Percentiles rank a stretch among this genome's conserved stretches.
Evolutionary conservation across 164 flowering plant species (phyloP).

Genomic region (Macadamia integrifolia): DNA sequence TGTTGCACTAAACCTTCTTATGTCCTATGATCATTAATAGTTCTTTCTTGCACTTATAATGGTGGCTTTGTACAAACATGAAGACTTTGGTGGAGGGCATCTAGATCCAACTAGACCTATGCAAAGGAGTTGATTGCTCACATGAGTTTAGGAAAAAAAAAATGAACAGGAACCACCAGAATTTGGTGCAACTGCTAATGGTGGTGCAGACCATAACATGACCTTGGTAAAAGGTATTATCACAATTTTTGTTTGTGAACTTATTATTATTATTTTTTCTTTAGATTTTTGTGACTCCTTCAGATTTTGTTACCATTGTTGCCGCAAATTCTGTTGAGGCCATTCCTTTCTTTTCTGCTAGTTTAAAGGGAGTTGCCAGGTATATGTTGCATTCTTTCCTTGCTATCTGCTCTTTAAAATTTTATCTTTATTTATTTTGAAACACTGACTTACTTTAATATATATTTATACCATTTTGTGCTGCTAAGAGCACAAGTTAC

Average conservation of each 20-base stretch:
- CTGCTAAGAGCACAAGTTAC: too few relatives aligned
- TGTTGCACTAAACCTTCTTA: not conserved
- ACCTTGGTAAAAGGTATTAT: slow-evolving; percentile 84
- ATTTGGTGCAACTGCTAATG: slow-evolving; percentile 99
- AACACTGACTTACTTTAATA: too few relatives aligned
- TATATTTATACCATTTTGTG: too few relatives aligned
- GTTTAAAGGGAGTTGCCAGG: too few relatives aligned
- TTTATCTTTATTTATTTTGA: too few relatives aligned
- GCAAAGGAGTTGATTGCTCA: slow-evolving; percentile 94
- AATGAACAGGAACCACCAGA: slow-evolving; percentile 31
- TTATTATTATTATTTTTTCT: slow-evolving; percentile 14
- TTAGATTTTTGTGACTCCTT: slow-evolving; percentile 99
- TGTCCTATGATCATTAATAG: not conserved
- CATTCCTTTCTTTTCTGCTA: too few relatives aligned
- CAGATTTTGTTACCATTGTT: too few relatives aligned
- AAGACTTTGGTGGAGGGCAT: slow-evolving; percentile 99
- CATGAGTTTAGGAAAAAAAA: slow-evolving; percentile 81
- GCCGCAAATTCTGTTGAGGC: too few relatives aligned
- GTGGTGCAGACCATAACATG: slow-evolving; percentile 99
- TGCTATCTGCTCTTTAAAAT: too few relatives aligned
- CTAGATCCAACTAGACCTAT: slow-evolving; percentile 99
- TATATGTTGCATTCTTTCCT: too few relatives aligned
- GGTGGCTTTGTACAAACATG: slow-evolving; percentile 37
- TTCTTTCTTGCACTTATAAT: slow-evolving; percentile 3
- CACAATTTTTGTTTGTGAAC: not conserved